Conservation (phyloP, 352 stramenopile genomes). For the Phytophthora pisi region DNA sequence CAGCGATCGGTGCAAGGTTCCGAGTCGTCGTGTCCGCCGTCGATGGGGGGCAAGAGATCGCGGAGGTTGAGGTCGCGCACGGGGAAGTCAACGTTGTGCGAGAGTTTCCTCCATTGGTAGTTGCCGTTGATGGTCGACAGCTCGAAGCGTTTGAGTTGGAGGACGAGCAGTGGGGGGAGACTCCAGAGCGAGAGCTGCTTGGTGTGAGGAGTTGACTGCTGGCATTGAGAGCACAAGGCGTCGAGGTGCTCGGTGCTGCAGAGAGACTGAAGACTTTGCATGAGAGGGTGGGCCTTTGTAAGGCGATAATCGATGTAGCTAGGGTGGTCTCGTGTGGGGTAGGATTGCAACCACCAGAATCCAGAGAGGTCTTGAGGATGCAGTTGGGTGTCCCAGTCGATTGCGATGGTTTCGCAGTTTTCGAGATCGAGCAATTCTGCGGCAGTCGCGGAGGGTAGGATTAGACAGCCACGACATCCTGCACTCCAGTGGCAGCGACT, state of each 20-base stretch:
- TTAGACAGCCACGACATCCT: conserved; percentile 55
- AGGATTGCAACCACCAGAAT: conserved; percentile 25
- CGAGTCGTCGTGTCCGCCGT: conserved; percentile 16
- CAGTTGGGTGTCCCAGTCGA: conserved; percentile 58
- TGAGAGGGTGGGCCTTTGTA: conserved; percentile 36
- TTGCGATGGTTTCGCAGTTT: conserved; percentile 65
- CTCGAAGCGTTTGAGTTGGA: conserved; percentile 79
- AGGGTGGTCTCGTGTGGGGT: conserved; percentile 37
- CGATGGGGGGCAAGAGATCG: conserved; percentile 37
- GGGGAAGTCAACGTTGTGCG: conserved; percentile 92
- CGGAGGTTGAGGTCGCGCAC: conserved; percentile 86
- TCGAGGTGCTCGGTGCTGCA: conserved; percentile 56
- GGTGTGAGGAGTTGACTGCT: conserved; percentile 42
- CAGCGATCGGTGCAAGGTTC: conserved; percentile 13
- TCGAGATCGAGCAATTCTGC: conserved; percentile 41
- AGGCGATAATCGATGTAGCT: conserved; percentile 46
- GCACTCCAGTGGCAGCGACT: conserved; percentile 57
- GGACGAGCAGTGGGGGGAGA: conserved; percentile 56
- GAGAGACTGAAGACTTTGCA: conserved; percentile 51
- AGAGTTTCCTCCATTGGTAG: conserved; percentile 81
- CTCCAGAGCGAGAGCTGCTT: conserved; percentile 62
- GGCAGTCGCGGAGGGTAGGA: conserved; percentile 33
- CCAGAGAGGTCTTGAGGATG: conserved; percentile 23
- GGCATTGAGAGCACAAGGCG: conserved; percentile 47
- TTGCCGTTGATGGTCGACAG: conserved; percentile 24